phyloP scores from a whole-genome alignment of 345 rosid species.

The Cardamine occulta region DNA sequence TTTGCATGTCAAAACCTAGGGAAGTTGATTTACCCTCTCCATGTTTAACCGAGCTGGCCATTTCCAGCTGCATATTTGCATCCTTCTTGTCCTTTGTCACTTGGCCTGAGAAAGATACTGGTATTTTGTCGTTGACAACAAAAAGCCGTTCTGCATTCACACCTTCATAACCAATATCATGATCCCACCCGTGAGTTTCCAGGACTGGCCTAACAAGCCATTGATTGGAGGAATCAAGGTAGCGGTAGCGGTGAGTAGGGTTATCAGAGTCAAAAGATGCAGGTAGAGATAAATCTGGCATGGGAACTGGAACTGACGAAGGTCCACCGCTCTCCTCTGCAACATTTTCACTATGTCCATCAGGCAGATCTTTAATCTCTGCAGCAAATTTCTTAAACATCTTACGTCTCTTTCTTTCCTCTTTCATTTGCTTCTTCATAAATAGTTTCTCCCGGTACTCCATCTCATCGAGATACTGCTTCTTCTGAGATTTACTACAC shows the following conservation, averaged over 20 bases:
- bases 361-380: slow-evolving; percentile 61
- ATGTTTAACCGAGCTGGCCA: slow-evolving; percentile 80
- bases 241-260: slow-evolving; percentile 93
- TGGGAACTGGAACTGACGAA: slow-evolving; percentile 86
- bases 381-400: slow-evolving; percentile 79
- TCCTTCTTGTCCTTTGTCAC: slow-evolving; percentile 92
- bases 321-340: slow-evolving; percentile 83
- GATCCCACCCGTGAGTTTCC: slow-evolving; percentile 99
- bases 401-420: slow-evolving; percentile 74
- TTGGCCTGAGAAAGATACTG: slow-evolving; percentile 85
- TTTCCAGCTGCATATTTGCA: slow-evolving; percentile 83
- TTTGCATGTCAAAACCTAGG: slow-evolving; percentile 90
- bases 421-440: slow-evolving; percentile 89
- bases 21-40: slow-evolving; percentile 85
- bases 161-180: slow-evolving; percentile 97
- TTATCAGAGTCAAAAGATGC: slow-evolving; percentile 95
- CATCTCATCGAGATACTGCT: slow-evolving; percentile 86
- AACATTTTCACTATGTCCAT: slow-evolving; percentile 52
- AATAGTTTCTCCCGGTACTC: slow-evolving; percentile 86
- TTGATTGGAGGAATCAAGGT: slow-evolving; percentile 77
- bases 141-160: slow-evolving; percentile 82
- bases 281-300: slow-evolving; percentile 95
- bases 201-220: slow-evolving; percentile 98
- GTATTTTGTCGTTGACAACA: slow-evolving; percentile 73
- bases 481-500: slow-evolving; percentile 80